Evolutionary conservation across 2,329 filamentous ascomycete species (phyloP), one percentile per base, ranked within the genome.

Genomic region (Fusarium hostae): DNA sequence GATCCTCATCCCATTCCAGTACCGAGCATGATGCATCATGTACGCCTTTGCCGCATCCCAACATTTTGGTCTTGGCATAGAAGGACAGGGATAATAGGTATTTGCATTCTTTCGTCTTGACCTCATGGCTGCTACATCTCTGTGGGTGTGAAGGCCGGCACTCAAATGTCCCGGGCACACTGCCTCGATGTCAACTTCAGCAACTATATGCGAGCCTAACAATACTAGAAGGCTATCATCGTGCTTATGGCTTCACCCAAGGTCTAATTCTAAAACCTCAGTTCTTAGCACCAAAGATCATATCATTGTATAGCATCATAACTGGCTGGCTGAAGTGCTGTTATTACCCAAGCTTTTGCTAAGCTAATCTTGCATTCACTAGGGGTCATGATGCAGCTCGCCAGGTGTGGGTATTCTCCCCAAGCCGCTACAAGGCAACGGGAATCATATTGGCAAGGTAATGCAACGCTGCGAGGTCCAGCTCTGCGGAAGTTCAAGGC

Each of bases 41-140:
- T 26, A 54, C n/a, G 24, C n/a, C 56, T 59, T 37, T 52, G 44
- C 45, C 56, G 44, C 34, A 59, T 59, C 59, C 41, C 50, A 43
- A 39, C 58, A 30, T 30, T 44, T 41, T 32, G 44, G 47, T 30
- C 40, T 39, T 47, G 51, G 59, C 39, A 34, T 43, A 28, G 34
- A 37, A 15, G 22, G 16, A 26, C 47, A 41, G 35, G 22, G 34
- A 26, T 52, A n/a, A n/a, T 26, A 13, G 6, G 24, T 22, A 56
- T 56, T 47, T 47, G 30, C 28, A 30, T n/a, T 34, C 39, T 34
- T 47, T 56, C 10, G n/a, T 56, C 28, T 26, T 20, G 35, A 28
- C 26, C 22, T 24, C 26, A 34, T 58, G 43, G 55, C 24, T 50
- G 15, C 30, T 30, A 52, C 44, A 32, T 52, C 34, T 52, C n/a